Conservation (phyloP, 2,329 filamentous ascomycete genomes). For the Rhynchosporium agropyri region DNA sequence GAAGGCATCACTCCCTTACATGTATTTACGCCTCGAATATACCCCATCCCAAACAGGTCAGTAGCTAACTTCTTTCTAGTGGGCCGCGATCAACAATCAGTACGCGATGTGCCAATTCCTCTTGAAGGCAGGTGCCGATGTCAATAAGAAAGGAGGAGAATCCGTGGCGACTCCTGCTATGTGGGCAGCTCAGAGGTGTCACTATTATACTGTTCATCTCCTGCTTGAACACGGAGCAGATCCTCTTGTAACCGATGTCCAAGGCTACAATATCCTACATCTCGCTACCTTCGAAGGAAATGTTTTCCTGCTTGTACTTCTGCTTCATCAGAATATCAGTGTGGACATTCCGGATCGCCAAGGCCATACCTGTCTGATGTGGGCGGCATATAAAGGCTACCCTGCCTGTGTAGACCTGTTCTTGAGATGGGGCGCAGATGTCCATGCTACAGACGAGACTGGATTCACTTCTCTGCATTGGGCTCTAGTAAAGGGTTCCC, state of each 20-base stretch:
- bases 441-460: constrained; percentile 86
- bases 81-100: constrained; percentile 99
- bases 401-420: constrained; percentile 91
- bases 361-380: constrained; percentile 95
- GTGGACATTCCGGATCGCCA: constrained; percentile 89
- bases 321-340: constrained; percentile 93
- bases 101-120: constrained; percentile 97
- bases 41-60: too few relatives aligned
- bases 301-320: constrained; percentile 81
- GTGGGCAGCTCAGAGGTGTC: constrained; percentile 95
- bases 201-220: constrained; percentile 95
- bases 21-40: constrained; percentile 55
- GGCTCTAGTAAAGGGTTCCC: constrained; percentile 91
- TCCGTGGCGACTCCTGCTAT: constrained; percentile 91
- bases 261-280: constrained; percentile 97
- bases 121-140: constrained; percentile 74
- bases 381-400: constrained; percentile 97
- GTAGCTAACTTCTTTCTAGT: constrained; percentile 55
- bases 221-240: constrained; percentile 91
- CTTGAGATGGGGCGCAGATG: constrained; percentile 91
- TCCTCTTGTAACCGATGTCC: constrained; percentile 86
- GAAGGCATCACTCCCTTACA: constrained; percentile 96
- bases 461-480: constrained; percentile 95
- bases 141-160: constrained; percentile 95
- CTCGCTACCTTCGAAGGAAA: constrained; percentile 98